These are phyloP conservation scores for Gossypium trilobum DNA, from an alignment of 441 rosid species.

Conservation along the genomic window DNA sequence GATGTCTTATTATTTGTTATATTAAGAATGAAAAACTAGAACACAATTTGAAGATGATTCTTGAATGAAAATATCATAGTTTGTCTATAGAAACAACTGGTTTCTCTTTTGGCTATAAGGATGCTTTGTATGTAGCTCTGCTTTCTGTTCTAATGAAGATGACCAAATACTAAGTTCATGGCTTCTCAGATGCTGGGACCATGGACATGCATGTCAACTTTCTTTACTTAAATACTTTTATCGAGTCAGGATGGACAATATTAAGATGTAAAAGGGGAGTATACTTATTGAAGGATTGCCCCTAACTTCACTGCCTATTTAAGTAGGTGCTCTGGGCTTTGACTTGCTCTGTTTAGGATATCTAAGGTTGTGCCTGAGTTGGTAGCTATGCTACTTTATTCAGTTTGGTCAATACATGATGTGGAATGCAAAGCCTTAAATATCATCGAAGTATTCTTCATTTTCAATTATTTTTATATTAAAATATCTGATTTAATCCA, in stretches of 20 bases:
- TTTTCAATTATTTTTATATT: background rate
- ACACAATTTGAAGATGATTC: background rate
- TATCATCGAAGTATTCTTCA: background rate
- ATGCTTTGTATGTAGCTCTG: background rate
- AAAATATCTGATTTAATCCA: background rate
- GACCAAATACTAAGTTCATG: background rate
- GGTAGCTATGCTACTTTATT: background rate
- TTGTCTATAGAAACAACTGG: background rate
- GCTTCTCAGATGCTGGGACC: background rate
- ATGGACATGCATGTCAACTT: background rate
- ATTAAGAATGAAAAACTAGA: background rate
- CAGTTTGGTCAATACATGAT: background rate
- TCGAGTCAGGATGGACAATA: background rate
- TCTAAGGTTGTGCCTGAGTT: background rate
- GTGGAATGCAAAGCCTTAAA: background rate
- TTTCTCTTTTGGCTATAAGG: background rate
- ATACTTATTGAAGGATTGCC: background rate
- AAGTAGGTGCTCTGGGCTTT: background rate
- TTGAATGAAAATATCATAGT: background rate
- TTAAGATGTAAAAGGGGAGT: background rate
- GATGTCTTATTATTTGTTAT: background rate
- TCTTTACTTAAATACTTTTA: background rate
- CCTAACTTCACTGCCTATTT: background rate
- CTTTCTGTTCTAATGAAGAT: background rate
- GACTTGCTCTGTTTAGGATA: background rate